phyloP scores from a whole-genome alignment of 768 basidiomycete genomes.

The Paxillus involutus region DNA sequence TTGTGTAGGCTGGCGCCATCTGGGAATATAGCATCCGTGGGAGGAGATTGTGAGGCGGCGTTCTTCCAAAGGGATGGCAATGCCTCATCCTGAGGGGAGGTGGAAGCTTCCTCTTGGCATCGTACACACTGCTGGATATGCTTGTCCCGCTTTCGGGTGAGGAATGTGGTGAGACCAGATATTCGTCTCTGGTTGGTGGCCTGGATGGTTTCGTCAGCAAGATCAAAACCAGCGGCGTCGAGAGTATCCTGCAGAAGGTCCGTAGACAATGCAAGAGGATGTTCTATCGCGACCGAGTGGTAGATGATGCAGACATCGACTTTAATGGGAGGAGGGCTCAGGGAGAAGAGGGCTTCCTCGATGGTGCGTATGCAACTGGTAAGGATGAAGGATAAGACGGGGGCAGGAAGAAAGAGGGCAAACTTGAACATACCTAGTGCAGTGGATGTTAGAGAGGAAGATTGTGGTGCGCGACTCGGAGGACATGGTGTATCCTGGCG shows the following conservation, averaged over 20 bases:
- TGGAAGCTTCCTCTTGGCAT: slow-evolving; percentile 35
- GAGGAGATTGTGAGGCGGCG: slow-evolving; percentile 2
- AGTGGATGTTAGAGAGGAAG: slow-evolving; percentile 49
- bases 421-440: slow-evolving; percentile 43
- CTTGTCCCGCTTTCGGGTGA: slow-evolving; percentile 19
- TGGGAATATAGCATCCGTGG: not conserved
- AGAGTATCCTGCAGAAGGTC: slow-evolving; percentile 37
- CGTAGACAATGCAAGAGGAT: slow-evolving; percentile 32
- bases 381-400: not conserved
- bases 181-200: not conserved
- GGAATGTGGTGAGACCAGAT: slow-evolving; percentile 4
- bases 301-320: slow-evolving; percentile 46
- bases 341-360: slow-evolving; percentile 34
- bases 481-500: not conserved
- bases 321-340: slow-evolving; percentile 39
- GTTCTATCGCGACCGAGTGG: slow-evolving; percentile 44
- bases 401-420: not conserved
- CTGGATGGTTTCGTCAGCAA: slow-evolving; percentile 11
- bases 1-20: not conserved
- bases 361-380: slow-evolving; percentile 50
- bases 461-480: slow-evolving; percentile 23
- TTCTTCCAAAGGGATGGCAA: slow-evolving; percentile 4
- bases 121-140: slow-evolving; percentile 32
- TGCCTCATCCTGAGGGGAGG: not conserved
- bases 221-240: slow-evolving; percentile 48